phyloP scores from a whole-genome alignment of 2,329 filamentous ascomycete species.

The Pseudogymnoascus sp. region DNA sequence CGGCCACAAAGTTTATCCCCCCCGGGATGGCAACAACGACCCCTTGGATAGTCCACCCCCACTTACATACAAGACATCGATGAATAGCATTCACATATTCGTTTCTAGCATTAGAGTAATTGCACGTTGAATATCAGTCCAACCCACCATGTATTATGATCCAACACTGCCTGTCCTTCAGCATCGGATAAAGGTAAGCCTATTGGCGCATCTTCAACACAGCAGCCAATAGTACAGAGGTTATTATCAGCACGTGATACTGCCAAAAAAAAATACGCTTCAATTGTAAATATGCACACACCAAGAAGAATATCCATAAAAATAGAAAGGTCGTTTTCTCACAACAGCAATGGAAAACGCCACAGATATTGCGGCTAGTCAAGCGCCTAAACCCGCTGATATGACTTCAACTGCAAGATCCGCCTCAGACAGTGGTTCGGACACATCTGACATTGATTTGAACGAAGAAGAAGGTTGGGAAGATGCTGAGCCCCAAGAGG shows the following conservation, averaged over 20 bases:
- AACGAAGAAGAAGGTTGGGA: slow-evolving; percentile 46
- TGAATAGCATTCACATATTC: not conserved
- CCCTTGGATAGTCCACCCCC: not conserved
- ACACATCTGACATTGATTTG: slow-evolving; percentile 35
- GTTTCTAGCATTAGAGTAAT: not conserved
- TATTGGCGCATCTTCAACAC: not conserved
- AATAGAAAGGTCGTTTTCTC: slow-evolving; percentile 2
- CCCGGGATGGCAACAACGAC: slow-evolving; percentile 6
- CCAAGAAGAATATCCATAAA: not conserved
- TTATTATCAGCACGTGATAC: slow-evolving; percentile 4
- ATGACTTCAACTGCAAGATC: not conserved
- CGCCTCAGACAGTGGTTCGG: slow-evolving; percentile 28
- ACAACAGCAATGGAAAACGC: slow-evolving; percentile 6
- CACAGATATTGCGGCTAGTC: not conserved
- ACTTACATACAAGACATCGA: not conserved
- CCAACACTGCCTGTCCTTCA: not conserved
- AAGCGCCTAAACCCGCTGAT: not conserved
- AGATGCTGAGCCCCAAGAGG: slow-evolving; percentile 54
- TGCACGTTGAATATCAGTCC: not conserved
- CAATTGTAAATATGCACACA: slow-evolving; percentile 1
- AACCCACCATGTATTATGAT: not conserved
- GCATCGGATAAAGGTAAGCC: not conserved
- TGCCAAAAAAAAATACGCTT: not conserved
- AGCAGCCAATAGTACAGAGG: not conserved
- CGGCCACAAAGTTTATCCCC: slow-evolving; percentile 6